phyloP scores from a whole-genome alignment of 495 filamentous ascomycete genomes.

The Penicillium crystallinum region DNA sequence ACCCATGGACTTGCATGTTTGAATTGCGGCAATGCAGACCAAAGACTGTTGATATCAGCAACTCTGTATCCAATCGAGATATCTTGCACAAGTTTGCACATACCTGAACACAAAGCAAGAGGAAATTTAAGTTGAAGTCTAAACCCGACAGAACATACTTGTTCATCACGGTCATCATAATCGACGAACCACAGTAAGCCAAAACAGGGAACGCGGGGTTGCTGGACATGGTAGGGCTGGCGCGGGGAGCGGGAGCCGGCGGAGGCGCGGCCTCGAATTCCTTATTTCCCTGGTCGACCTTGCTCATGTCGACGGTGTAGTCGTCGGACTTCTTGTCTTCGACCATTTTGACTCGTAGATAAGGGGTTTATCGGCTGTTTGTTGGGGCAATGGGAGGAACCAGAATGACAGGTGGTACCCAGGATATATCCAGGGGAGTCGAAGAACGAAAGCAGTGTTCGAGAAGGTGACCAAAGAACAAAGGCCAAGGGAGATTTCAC shows the following conservation, averaged over 20 bases:
- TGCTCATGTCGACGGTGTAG: constrained; percentile 66
- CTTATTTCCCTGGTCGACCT: constrained; percentile 56
- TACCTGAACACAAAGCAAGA: constrained; percentile 90
- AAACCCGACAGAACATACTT: constrained; percentile 93
- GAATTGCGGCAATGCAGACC: constrained; percentile 87
- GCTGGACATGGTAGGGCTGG: constrained; percentile 48
- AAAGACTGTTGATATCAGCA: constrained; percentile 57
- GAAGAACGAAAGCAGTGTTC: not conserved
- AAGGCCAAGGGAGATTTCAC: constrained; percentile 5
- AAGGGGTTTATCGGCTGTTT: constrained; percentile 1
- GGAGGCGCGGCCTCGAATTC: constrained; percentile 44
- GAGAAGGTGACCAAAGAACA: constrained; percentile 5
- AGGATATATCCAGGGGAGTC: constrained; percentile 4
- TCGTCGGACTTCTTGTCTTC: constrained; percentile 87
- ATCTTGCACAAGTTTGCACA: constrained; percentile 15
- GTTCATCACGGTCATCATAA: constrained; percentile 98
- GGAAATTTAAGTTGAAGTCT: constrained; percentile 95
- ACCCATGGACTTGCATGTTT: constrained; percentile 74
- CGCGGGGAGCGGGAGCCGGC: constrained; percentile 36
- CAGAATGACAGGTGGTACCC: constrained; percentile 3
- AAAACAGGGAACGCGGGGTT: constrained; percentile 77
- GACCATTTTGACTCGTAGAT: constrained; percentile 44
- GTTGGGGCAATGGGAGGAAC: not conserved
- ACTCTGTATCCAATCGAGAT: not conserved
- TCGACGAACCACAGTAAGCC: constrained; percentile 89